Base-by-base conservation (phyloP, 139 green algal species). In the Picocystis salinarum region DNA sequence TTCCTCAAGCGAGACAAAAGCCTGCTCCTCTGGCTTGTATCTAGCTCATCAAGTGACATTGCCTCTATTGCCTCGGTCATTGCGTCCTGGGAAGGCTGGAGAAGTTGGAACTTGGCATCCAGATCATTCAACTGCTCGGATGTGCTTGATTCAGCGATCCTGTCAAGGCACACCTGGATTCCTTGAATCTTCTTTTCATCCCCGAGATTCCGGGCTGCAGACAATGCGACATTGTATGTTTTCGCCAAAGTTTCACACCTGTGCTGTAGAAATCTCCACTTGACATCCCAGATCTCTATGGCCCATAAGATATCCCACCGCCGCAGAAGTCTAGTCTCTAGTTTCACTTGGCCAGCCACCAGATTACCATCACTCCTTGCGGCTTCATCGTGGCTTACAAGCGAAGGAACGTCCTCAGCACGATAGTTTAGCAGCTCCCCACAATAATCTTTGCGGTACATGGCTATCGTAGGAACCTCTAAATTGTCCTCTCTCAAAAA, bases 371-470 rank as follows among this genome's bases (percentile, higher is more conserved):
- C n/a, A n/a, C n/a, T n/a, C n/a, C n/a, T n/a, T n/a, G n/a, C n/a
- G n/a, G n/a, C n/a, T n/a, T 44, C 36, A 9, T 44, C 36, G 36
- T 20, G 24, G 7, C 36, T 20, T 7, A 44, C 20, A 19, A 44
- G 9, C 9, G 7, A 10, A 10, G 36, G 36, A 19, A 7, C 10
- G 40, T 86, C 75, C 1, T 56, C 33, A 6, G 45, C 22, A 10
- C 56, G 40, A 48, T 80, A 20, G 2, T 42, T 55, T 50, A 93
- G 57, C 59, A 95, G 73, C 52, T 79, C 67, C 3, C 72, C 77
- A 37, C 71, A 77, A 10, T 40, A 27, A 39, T 79, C 63, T 56
- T 92, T 91, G 31, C 76, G 58, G 56, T 80, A 74, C 55, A 69
- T 62, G 1, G 54, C 76, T 13, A 83, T 59, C 26, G 75, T 65